phyloP scores from a whole-genome alignment of 306 rosid species.

The Biancaea sappan region DNA sequence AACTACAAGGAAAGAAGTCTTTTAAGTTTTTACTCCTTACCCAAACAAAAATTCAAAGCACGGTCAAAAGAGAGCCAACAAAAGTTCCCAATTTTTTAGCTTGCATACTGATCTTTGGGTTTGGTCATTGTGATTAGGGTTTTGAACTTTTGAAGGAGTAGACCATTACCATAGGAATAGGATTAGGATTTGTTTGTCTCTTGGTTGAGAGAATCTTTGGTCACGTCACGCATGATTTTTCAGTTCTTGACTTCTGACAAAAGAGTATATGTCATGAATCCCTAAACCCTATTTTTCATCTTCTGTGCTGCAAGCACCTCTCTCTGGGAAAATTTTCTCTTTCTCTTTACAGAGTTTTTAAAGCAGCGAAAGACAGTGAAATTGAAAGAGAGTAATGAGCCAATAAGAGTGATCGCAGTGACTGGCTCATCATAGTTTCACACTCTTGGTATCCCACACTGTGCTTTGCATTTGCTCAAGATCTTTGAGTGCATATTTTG shows the following conservation, averaged over 20 bases:
- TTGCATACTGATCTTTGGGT: no score
- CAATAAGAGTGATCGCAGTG: slow-evolving; percentile 42
- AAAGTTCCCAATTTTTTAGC: slow-evolving; percentile 1
- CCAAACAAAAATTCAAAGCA: slow-evolving; percentile 26
- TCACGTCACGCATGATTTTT: slow-evolving; percentile 69
- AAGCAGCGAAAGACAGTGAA: no score
- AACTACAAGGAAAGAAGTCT: not conserved
- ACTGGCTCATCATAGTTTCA: slow-evolving; percentile 42
- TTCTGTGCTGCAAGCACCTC: not conserved
- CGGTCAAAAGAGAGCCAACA: slow-evolving; percentile 5
- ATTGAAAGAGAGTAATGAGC: slow-evolving; percentile 37
- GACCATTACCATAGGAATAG: no score
- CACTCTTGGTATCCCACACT: slow-evolving; percentile 32
- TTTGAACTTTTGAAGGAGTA: slow-evolving; percentile 26
- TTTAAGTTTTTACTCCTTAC: not conserved
- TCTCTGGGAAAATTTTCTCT: not conserved
- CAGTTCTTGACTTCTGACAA: slow-evolving; percentile 55
- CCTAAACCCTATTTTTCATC: slow-evolving; percentile 44
- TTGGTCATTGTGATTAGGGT: slow-evolving; percentile 57
- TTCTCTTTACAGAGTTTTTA: no score
- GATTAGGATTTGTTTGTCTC: slow-evolving; percentile 35
- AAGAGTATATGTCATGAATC: slow-evolving; percentile 45
- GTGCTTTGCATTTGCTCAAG: slow-evolving; percentile 41
- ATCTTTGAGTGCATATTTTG: slow-evolving; percentile 43
- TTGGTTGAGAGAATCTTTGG: slow-evolving; percentile 65